Evolutionary conservation across 805 yeast species (phyloP).

Genomic region (Candida loeiensis): DNA sequence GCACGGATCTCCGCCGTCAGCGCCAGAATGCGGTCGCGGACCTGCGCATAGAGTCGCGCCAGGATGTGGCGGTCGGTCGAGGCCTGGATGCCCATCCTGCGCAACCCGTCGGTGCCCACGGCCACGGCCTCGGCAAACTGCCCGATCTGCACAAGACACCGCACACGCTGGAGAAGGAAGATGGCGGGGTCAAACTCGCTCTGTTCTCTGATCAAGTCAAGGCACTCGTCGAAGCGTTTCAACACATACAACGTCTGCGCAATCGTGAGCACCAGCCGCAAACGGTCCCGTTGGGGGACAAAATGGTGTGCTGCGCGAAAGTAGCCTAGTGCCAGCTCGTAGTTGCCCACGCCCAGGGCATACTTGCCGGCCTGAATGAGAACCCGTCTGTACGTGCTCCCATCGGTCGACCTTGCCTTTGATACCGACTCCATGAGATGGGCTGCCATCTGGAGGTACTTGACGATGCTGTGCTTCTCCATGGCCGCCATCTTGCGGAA

Average conservation of each 20-base stretch:
- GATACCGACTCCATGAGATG: constrained; percentile 37
- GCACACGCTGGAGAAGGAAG: constrained; percentile 34
- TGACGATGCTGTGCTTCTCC: constrained; percentile 15
- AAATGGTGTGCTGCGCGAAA: constrained; percentile 34
- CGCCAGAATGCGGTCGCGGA: constrained; percentile 32
- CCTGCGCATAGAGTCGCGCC: constrained; percentile 15
- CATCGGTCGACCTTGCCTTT: constrained; percentile 32
- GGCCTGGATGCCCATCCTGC: constrained; percentile 33
- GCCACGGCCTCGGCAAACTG: constrained; percentile 29
- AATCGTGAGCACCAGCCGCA: constrained; percentile 27
- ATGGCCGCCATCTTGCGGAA: constrained; percentile 21
- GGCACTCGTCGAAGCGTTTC: constrained; percentile 31
- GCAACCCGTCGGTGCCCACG: constrained; percentile 34
- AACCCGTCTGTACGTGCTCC: constrained; percentile 33
- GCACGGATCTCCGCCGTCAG: constrained; percentile 37
- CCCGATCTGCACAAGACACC: constrained; percentile 31
- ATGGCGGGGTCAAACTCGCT: constrained; percentile 29
- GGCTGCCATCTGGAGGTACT: constrained; percentile 35
- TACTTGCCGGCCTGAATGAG: constrained; percentile 42
- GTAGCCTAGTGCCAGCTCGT: constrained; percentile 37
- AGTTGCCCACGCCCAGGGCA: constrained; percentile 43
- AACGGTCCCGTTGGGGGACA: constrained; percentile 17
- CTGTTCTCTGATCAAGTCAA: constrained; percentile 31
- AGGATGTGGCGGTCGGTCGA: constrained; percentile 24
- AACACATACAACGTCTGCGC: constrained; percentile 29